A percentile compares a stretch with the other conserved stretches of the same genome.
These are phyloP conservation scores for Bryoerythrophyllum caledonicum DNA, from an alignment of 225 moss, liverwort and hornwort genomes.

Conservation along the genomic window DNA sequence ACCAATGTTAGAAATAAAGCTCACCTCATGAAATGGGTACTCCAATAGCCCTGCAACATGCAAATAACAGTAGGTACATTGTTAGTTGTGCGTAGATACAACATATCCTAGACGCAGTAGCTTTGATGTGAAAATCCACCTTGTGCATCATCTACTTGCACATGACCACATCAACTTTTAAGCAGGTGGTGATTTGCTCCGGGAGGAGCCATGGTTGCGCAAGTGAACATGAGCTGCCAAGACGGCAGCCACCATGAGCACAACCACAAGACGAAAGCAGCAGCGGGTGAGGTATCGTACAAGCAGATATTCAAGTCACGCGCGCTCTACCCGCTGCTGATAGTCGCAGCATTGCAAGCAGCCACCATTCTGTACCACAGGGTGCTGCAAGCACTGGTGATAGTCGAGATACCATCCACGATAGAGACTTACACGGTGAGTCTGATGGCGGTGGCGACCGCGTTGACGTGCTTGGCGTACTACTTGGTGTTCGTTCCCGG, in stretches of 20 bases:
- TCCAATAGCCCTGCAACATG: neutral
- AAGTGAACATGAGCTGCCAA: conserved; percentile 26
- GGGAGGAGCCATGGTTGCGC: conserved; percentile 27
- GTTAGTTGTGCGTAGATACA: no score
- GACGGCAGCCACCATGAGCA: neutral
- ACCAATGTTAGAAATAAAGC: no score
- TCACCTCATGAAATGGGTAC: no score
- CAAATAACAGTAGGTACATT: neutral
- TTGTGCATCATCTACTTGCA: neutral
- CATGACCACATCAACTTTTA: neutral
- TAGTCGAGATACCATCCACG: conserved; percentile 17
- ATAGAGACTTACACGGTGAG: conserved; percentile 19
- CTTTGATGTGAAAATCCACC: no score
- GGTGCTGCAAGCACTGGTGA: conserved; percentile 11
- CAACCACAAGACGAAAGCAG: conserved; percentile 16
- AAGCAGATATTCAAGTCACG: conserved; percentile 18
- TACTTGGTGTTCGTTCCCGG: conserved; percentile 29
- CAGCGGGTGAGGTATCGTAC: conserved; percentile 4
- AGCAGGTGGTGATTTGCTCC: conserved; percentile 12
- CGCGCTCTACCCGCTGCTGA: conserved; percentile 27
- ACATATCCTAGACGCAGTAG: no score
- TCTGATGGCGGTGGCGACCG: conserved; percentile 7
- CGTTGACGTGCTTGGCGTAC: conserved; percentile 21
- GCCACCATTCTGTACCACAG: conserved; percentile 13
- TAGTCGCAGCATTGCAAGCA: conserved; percentile 22